phyloP scores from a whole-genome alignment of 1,284 basidiomycete species.

The Cryptococcus amylolentus region DNA sequence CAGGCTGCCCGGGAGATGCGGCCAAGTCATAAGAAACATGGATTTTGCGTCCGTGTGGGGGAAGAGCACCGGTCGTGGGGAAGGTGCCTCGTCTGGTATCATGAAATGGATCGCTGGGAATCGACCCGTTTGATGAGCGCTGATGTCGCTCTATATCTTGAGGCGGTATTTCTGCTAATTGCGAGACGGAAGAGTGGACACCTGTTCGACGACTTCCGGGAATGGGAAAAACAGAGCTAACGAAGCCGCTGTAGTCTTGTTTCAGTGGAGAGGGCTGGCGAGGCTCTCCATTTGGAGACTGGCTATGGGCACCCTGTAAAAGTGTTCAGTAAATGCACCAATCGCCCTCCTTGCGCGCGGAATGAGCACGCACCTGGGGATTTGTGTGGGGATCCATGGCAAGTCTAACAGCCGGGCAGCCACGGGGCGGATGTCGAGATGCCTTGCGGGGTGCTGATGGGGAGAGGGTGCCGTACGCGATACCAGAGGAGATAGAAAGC shows the following conservation, averaged over 20 bases:
- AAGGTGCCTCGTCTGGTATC: constrained; percentile 9
- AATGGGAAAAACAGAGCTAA: constrained; percentile 5
- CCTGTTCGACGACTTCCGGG: constrained; percentile 6
- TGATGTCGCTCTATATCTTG: constrained; percentile 25
- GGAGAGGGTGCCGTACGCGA: too few species aligned
- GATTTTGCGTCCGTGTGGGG: neutral
- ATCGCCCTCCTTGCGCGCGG: too few species aligned
- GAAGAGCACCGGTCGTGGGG: constrained; percentile 9
- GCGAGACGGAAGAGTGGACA: neutral
- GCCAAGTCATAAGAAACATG: neutral
- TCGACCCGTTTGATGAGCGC: constrained; percentile 18
- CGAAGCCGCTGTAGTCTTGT: neutral
- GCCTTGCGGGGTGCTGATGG: too few species aligned
- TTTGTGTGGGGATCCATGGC: neutral
- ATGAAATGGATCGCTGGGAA: constrained; percentile 13
- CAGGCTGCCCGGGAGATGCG: neutral
- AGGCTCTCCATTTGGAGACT: too few species aligned
- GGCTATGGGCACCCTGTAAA: too few species aligned
- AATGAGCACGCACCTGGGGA: neutral
- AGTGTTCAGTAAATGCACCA: too few species aligned
- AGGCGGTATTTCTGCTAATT: constrained; percentile 1
- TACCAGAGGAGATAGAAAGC: too few species aligned
- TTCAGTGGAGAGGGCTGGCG: too few species aligned
- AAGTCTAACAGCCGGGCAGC: neutral
- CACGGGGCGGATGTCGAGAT: too few species aligned